These are phyloP conservation scores for Fistulinella prunicolor DNA, from an alignment of 768 basidiomycete species.

Conservation along the genomic window DNA sequence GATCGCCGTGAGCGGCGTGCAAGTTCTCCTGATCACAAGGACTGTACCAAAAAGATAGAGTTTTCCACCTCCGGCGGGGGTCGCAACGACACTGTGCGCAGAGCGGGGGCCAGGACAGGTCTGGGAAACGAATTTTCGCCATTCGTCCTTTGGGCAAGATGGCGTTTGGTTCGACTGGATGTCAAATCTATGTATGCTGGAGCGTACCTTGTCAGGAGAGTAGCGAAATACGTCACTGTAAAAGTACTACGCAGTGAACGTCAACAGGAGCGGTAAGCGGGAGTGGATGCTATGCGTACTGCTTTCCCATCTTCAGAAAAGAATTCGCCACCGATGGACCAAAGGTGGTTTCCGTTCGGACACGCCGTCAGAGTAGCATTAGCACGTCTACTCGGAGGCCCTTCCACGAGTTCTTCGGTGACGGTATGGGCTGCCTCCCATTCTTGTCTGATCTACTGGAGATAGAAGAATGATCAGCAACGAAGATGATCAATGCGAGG, in stretches of 20 bases:
- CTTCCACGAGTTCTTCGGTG: conserved; percentile 81
- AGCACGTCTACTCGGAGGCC: conserved; percentile 78
- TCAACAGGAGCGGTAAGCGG: not conserved
- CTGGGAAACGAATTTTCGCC: conserved; percentile 80
- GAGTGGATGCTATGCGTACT: conserved; percentile 36
- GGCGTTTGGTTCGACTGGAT: not conserved
- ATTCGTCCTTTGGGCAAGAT: conserved; percentile 61
- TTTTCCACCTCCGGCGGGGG: conserved; percentile 79
- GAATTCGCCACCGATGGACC: conserved; percentile 84
- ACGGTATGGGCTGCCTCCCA: conserved; percentile 82
- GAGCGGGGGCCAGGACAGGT: conserved; percentile 86
- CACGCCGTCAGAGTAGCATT: conserved; percentile 81
- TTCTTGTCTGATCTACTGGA: conserved; percentile 71
- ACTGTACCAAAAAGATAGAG: conserved; percentile 72
- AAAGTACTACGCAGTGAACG: conserved; percentile 54
- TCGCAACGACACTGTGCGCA: conserved; percentile 78
- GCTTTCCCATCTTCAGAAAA: conserved; percentile 85
- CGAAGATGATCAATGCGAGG: not conserved
- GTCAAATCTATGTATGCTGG: too few relatives aligned
- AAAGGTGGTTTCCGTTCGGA: conserved; percentile 77
- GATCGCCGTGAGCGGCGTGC: not conserved
- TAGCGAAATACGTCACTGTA: conserved; percentile 89
- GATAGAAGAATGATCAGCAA: conserved; percentile 1
- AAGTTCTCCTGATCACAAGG: too few relatives aligned
- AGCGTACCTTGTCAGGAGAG: conserved; percentile 72